phyloP scores from a whole-genome alignment of 2,329 filamentous ascomycete genomes.

The Aulographum hederae region DNA sequence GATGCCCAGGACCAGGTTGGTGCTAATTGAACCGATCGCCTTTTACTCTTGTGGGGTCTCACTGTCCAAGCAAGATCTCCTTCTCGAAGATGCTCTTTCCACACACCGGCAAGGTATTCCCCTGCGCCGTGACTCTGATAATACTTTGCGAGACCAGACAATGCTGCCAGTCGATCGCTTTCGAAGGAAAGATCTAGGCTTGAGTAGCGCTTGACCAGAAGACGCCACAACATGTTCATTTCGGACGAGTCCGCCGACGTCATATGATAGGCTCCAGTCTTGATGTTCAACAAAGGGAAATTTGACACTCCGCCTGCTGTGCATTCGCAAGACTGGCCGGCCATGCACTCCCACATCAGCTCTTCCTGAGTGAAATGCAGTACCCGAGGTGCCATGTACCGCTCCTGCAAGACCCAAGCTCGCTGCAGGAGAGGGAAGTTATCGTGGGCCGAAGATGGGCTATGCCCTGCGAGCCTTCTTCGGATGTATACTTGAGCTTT shows the following conservation, averaged over 20 bases:
- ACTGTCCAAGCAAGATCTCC: no score
- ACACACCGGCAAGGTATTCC: constrained; percentile 10
- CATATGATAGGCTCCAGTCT: background rate
- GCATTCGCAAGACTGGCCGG: background rate
- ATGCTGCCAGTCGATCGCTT: constrained; percentile 11
- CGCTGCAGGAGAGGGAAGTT: no score
- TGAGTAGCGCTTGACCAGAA: background rate
- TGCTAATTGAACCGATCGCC: no score
- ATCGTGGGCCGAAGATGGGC: no score
- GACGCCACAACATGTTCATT: background rate
- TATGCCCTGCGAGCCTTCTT: no score
- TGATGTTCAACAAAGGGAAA: background rate
- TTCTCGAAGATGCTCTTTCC: constrained; percentile 9
- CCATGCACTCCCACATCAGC: constrained; percentile 16
- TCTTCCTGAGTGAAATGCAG: background rate
- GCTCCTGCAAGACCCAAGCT: constrained; percentile 1
- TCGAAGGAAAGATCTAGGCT: background rate
- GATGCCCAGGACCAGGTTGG: no score
- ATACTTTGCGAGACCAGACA: constrained; percentile 11
- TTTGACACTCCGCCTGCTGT: background rate
- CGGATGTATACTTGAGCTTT: no score
- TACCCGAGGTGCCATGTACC: background rate
- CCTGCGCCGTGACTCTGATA: constrained; percentile 4
- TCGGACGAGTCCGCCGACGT: background rate
- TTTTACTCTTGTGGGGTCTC: no score